Evolutionary conservation across 306 rosid genomes (phyloP), one percentile per base, ranked within the genome.

Genomic region (Acacia confusa): DNA sequence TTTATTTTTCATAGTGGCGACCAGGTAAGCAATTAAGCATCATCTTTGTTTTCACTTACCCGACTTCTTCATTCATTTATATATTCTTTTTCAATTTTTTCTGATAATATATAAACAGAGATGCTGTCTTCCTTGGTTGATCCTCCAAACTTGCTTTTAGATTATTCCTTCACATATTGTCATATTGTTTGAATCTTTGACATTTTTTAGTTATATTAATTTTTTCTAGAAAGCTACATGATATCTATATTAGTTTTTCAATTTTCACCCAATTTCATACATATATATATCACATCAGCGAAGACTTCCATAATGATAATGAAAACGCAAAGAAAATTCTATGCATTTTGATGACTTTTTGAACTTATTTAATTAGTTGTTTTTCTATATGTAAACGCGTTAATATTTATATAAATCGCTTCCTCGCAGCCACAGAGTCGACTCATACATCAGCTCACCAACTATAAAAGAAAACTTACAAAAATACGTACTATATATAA

Each of bases 21-120:
- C 66, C 71, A 6, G 55, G 76, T 64, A 45, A 78, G 24, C 71
- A 6, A 44, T 71, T 64, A 45, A 78, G 24, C 5, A 48, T 82
- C 48, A 48, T 60, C 66, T 60, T 76, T 76, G 30, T 48, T 72
- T 48, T 28, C 30, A 70, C 74, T 44, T 19, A 38, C 24, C 15
- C 15, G n/a, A 60, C 68, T 20, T 4, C 13, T 11, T 10, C 9
- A 19, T 38, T 68, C 24, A 9, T 66, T 34, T 30, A 28, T 28
- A 2, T 1, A 1, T 30, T 16, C 9, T 30, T 32, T 30, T 2
- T 32, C 17, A 32, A 1, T 58, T 48, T 11, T 57, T 22, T 58
- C 4, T n/a, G 15, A 22, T 22, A 48, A 16, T 10, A 27, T 13
- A 61, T n/a, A n/a, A n/a, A n/a, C 14, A 5, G 27, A 27, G 2